phyloP scores from a whole-genome alignment of 345 rosid genomes.

The Pugionium cornutum region DNA sequence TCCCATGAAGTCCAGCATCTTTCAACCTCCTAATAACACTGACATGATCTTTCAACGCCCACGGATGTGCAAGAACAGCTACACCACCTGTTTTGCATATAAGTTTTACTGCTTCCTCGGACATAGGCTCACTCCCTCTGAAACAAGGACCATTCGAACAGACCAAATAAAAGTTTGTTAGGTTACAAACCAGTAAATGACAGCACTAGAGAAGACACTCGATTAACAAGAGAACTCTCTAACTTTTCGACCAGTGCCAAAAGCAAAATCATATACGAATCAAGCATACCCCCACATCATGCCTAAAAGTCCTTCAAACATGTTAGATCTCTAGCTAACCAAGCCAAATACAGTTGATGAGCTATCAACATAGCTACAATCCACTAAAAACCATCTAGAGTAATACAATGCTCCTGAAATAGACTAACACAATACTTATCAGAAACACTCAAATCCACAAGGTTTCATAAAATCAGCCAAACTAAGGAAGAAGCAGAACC shows the following conservation, averaged over 20 bases:
- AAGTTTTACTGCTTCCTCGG: slow-evolving; percentile 74
- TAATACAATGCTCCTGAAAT: not conserved
- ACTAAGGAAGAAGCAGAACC: slow-evolving; percentile 13
- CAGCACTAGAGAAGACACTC: not conserved
- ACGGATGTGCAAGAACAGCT: slow-evolving; percentile 98
- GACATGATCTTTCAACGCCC: slow-evolving; percentile 83
- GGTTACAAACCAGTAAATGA: not conserved
- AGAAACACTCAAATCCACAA: slow-evolving; percentile 4
- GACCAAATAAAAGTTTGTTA: no score
- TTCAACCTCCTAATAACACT: slow-evolving; percentile 60
- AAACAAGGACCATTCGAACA: slow-evolving; percentile 9
- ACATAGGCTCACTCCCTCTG: slow-evolving; percentile 88
- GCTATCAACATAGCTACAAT: not conserved
- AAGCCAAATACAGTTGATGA: not conserved
- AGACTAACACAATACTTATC: not conserved
- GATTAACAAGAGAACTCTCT: not conserved
- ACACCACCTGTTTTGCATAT: slow-evolving; percentile 81
- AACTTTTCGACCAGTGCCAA: slow-evolving; percentile 1
- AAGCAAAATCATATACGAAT: slow-evolving; percentile 15
- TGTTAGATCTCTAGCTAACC: not conserved
- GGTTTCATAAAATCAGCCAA: not conserved
- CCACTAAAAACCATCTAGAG: not conserved
- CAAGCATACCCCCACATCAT: not conserved
- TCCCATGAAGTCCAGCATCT: slow-evolving; percentile 86
- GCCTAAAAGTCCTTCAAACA: slow-evolving; percentile 13